Evolutionary conservation across 495 filamentous ascomycete genomes (phyloP), one percentile per base, ranked within the genome.

Genomic region (Penicillium mononematosum): DNA sequence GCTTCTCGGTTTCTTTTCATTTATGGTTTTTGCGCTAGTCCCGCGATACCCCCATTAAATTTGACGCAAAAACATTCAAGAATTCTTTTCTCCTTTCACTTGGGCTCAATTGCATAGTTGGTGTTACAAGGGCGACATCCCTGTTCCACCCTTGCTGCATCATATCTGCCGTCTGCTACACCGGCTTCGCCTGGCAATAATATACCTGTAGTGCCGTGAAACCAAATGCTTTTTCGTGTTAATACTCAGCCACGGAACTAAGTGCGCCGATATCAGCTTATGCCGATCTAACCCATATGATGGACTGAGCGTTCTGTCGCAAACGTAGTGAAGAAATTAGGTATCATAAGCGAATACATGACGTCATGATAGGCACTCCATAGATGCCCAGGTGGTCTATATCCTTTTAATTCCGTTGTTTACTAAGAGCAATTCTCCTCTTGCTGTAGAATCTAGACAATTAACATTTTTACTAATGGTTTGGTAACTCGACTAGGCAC

Each of bases 41-140:
- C 38, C 31, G 49, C 56, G 61, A 64, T 64, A 64, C 64, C 61
- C 61, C 64, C 50, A 45, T 50, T 43, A 22, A 24, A 43, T 53
- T 44, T 53, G 41, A 49, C n/a, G 45, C 47, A 39, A 19, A 38
- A 20, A 51, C 25, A 34, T 51, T 41, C 11, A 25, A 29, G n/a
- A 3, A 32, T 20, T 12, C 3, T 14, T 3, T 14, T 34, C 6
- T 52, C 24, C 24, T 7, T 25, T 3, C 11, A 34, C 17, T n/a
- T 42, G 22, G 27, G 8, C 22, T 29, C 36, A 17, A 39, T 39
- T 7, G 27, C 25, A 41, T 14, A 20, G 2, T 8, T 45, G 24
- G 22, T 27, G 22, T 16, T 8, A 14, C 19, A 25, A 24, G 43
- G 43, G 20, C 25, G 4, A 44, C 9, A 44, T 44, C 3, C 10